Evolutionary conservation across 371 early-diverging fungal species (phyloP).

Genomic region (Saksenaea vasiformis): DNA sequence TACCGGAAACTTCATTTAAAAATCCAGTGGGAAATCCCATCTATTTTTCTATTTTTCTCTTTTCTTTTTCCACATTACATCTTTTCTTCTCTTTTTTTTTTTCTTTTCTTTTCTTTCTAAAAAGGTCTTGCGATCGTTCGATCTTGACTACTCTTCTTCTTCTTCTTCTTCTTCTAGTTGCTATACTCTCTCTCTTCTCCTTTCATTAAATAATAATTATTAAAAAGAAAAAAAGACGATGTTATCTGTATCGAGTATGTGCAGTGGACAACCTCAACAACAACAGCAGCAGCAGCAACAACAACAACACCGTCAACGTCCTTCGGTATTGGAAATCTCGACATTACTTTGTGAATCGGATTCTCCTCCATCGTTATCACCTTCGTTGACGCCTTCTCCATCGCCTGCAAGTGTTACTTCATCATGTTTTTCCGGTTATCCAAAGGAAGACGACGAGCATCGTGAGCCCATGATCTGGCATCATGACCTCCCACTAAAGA

Average conservation of each 20-base stretch:
- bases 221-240: neutral
- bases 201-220: constrained; percentile 1
- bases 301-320: constrained; percentile 19
- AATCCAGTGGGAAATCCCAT: neutral
- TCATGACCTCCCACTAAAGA: neutral
- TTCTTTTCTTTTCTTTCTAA: constrained; percentile 7
- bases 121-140: neutral
- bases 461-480: constrained; percentile 2
- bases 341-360: constrained; percentile 23
- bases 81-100: neutral
- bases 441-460: neutral
- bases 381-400: constrained; percentile 12
- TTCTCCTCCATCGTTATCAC: constrained; percentile 31
- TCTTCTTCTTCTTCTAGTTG: constrained; percentile 8
- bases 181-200: constrained; percentile 8
- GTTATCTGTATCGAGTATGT: constrained; percentile 14
- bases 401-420: constrained; percentile 5
- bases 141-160: neutral
- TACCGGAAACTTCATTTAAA: constrained; percentile 4
- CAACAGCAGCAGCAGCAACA: constrained; percentile 2
- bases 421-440: constrained; percentile 1
- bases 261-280: neutral
- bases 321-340: constrained; percentile 42
- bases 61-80: neutral
- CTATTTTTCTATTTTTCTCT: constrained; percentile 1